Evolutionary conservation across 1,284 basidiomycete genomes (phyloP), one percentile per base, ranked within the genome.

Genomic region (Inonotus obliquus): DNA sequence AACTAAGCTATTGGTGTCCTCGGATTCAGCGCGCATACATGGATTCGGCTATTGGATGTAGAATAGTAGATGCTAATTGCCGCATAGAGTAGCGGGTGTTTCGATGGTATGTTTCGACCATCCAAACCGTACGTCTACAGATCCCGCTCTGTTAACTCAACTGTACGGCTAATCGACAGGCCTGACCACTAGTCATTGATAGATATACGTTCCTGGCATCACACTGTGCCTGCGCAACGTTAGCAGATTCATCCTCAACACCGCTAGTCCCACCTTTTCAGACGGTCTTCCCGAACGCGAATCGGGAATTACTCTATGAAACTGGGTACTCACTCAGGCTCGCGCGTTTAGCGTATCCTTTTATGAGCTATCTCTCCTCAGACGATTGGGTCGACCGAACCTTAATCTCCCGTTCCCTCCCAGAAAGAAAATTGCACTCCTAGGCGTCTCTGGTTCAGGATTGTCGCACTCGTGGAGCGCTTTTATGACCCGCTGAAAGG

Each of bases 371-470:
- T 17, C 79, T 90, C 72, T 92, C 86, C 71, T 68, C 78, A 14
- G 81, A 88, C 65, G 92, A 94, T 69, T 92, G 89, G 83, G 76
- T 79, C 32, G 93, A 94, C 70, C n/a, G 71, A 86, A 87, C 39
- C 73, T 93, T 41, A 79, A 76, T 21, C 72, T 92, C 65, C 79
- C 76, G 1, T 92, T 94, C 77, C 77, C 79, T 21, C 89, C 90
- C 1, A 89, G 91, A 13, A 86, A 89, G 72, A 94, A 92, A 0
- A 85, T 86, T 23, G 94, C 94, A 6, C 83, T 97, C 49, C 94
- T 97, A 60, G 94, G 95, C 56, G 92, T 92, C 2, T 92, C 89
- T 52, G 95, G 94, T 4, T 91, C 88, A 14, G 95, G 95, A 23
- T 97, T 97, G 72, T 91, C 88, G 1, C 86, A 11, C 82, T 94